Base-by-base conservation (phyloP, 2,329 filamentous ascomycete species). In the Arthrobotrys pseudoclavata region DNA sequence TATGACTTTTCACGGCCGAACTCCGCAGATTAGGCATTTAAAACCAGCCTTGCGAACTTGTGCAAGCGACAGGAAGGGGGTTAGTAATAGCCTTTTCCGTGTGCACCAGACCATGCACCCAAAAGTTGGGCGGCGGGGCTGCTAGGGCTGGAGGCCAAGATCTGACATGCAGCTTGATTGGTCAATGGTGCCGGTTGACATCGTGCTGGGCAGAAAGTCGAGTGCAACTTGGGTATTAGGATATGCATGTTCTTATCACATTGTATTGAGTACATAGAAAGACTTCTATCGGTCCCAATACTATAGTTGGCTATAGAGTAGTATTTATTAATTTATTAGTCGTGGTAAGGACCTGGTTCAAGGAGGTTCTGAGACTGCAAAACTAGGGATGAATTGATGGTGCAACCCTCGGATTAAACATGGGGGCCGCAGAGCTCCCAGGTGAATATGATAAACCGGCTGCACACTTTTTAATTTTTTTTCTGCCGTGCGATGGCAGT, bases 81-180 rank as follows among this genome's bases (percentile, higher is more conserved):
- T 60, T 42, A 40, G 18, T 42, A 53, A 55, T 48, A 69, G 64
- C 64, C 57, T 63, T 69, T 63, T 64, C 72, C 64, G 57, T 66
- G 55, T 48, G 69, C 1, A 63, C 29, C 31, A 60, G 12, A 53
- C 29, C n/a, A 12, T 57, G 52, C 52, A 37, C 12, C 9, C 34
- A 12, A 60, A 42, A 42, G 13, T 18, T n/a, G 50, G 45, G 20
- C 37, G 55, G 26, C 22, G 45, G 31, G 48, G 18, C 2, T 24
- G 48, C 62, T 45, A 45, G 34, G 55, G 55, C 55, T 42, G 55
- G 55, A 40, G 20, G 62, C 69, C 53, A 74, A 66, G 57, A 53
- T 76, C 64, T 76, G 72, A 76, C 72, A 60, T 69, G 72, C 66
- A 76, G 71, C 42, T 22, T 53, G 31, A 42, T 47, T 55, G 64